Conservation (phyloP, 2,329 filamentous ascomycete species). For the Daldinia eschscholtzii region DNA sequence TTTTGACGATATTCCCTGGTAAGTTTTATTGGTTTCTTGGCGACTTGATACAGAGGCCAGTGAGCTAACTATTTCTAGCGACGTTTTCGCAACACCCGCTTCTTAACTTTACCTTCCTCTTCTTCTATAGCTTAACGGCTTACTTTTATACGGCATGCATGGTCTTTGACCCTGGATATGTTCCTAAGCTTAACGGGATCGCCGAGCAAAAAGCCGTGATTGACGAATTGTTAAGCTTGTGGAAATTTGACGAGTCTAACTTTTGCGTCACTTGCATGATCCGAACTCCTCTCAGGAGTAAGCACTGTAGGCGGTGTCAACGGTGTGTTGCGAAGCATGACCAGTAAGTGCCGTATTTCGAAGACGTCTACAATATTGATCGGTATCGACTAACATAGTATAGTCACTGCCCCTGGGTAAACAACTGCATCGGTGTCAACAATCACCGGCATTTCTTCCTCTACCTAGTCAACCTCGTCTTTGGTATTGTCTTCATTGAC, state of each 20-base stretch:
- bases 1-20: slow-evolving; percentile 80
- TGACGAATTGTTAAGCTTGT: slow-evolving; percentile 83
- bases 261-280: slow-evolving; percentile 98
- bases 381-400: slow-evolving; percentile 42
- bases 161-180: slow-evolving; percentile 89
- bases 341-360: slow-evolving; percentile 74
- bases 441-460: slow-evolving; percentile 96
- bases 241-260: slow-evolving; percentile 93
- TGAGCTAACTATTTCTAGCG: slow-evolving; percentile 59
- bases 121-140: slow-evolving; percentile 73
- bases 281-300: slow-evolving; percentile 89
- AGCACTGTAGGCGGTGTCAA: slow-evolving; percentile 92
- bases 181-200: slow-evolving; percentile 90
- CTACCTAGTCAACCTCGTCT: slow-evolving; percentile 82
- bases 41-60: background rate
- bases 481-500: slow-evolving; percentile 80
- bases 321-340: slow-evolving; percentile 97
- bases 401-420: slow-evolving; percentile 97
- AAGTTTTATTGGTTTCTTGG: slow-evolving; percentile 49
- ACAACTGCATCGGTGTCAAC: slow-evolving; percentile 95
- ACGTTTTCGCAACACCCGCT: slow-evolving; percentile 77
- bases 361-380: background rate
- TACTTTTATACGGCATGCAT: slow-evolving; percentile 93
- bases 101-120: slow-evolving; percentile 80
- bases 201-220: slow-evolving; percentile 91